Base-by-base conservation (phyloP, 169 alveolate genomes). In the Eimeria tenella region DNA sequence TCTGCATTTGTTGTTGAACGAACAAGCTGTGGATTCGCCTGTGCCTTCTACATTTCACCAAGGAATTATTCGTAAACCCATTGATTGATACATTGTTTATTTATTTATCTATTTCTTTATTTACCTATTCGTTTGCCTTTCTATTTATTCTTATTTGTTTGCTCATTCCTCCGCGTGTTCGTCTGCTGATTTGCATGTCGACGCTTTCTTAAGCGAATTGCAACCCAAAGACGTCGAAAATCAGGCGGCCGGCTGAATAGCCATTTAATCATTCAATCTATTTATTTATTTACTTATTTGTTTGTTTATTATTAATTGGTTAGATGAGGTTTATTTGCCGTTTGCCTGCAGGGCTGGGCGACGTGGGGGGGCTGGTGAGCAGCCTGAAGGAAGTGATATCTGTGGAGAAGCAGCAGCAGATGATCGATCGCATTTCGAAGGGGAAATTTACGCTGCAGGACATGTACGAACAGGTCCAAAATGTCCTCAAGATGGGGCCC, bases 371-470 rank as follows among this genome's bases (percentile, higher is more conserved):
- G n/a, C 96, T 99, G 73, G 98, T 99, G 86, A 97, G 98, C 79
- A 98, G 99, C 81, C 98, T 99, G 60, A 98, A 98, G 84, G 99
- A 99, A 96, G 99, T 98, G 53, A 98, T 99, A 58, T 98, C 99
- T 79, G 93, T 97, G 95, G 99, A 98, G 77, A 98, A 98, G 95
- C 98, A 99, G 94, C 98, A 98, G 65, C 99, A 99, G 95, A 94
- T 99, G 96, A 97, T 98, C 42, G 98, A 98, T 87, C 97, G 99
- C 82, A 95, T 99, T 74, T 95, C 98, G 21, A 98, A 98, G 94
- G 99, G 99, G 8, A 97, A 98, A 93, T 99, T 99, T 94, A 96
- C 99, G 13, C 81, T 99, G 15, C 96, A 99, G 94, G 99, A 99
- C 95, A 98, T 99, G 99, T 98, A 98, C 88, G 99, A 99, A 93